These are phyloP conservation scores for Poa annua DNA, from an alignment of 176 grass and related monocot species.

Conservation along the genomic window DNA sequence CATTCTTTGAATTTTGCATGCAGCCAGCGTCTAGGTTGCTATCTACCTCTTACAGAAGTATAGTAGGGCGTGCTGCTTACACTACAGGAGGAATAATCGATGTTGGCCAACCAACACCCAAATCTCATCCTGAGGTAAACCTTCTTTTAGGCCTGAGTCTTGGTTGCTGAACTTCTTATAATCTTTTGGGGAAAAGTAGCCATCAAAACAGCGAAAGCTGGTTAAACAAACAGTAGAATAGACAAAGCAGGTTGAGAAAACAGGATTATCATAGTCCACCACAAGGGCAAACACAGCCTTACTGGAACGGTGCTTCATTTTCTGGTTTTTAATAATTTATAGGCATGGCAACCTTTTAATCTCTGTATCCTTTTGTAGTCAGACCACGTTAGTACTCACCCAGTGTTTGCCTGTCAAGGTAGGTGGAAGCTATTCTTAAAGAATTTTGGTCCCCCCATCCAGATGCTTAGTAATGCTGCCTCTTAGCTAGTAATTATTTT, in stretches of 20 bases:
- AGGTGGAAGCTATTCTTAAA: slow-evolving; percentile 8
- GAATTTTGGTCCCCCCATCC: background rate
- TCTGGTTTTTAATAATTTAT: slow-evolving; percentile 16
- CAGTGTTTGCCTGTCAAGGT: slow-evolving; percentile 7
- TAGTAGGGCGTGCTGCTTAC: slow-evolving; percentile 40
- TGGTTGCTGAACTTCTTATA: background rate
- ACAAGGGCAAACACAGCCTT: background rate
- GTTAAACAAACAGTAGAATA: background rate
- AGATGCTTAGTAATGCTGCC: background rate
- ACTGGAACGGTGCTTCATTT: background rate
- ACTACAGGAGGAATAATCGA: slow-evolving; percentile 41
- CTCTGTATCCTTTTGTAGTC: slow-evolving; percentile 13
- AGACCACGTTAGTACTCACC: slow-evolving; percentile 1
- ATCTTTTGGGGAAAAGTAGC: background rate
- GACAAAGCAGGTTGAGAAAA: background rate
- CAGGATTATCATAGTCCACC: background rate
- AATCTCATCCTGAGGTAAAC: slow-evolving; percentile 77
- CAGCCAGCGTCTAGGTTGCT: slow-evolving; percentile 52
- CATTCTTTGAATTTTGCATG: slow-evolving; percentile 8
- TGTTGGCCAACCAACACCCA: slow-evolving; percentile 79
- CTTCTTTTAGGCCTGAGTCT: background rate
- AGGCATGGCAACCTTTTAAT: background rate
- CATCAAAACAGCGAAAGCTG: background rate
- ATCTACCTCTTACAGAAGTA: slow-evolving; percentile 39
- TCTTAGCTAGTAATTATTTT: background rate